Evolutionary conservation across 352 stramenopile species (phyloP), one percentile per base, ranked within the genome.

Genomic region (Pythium myriotylum): DNA sequence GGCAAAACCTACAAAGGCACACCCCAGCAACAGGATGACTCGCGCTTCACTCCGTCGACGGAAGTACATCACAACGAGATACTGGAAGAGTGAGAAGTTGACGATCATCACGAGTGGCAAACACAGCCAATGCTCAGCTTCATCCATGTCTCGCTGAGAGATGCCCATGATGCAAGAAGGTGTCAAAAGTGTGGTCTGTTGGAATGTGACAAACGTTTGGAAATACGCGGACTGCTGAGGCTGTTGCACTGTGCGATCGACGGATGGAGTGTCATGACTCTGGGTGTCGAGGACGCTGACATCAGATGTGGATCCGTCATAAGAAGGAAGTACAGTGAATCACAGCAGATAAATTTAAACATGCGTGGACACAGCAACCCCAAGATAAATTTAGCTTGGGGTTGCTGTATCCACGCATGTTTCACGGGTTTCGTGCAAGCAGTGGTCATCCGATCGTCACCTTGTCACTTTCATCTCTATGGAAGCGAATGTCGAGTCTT

Each of bases 11-110:
- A 62, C 19, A 19, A 62, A 67, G 16, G 51, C 60, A 26, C 32
- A 55, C 1, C 29, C 4, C 16, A 67, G 17, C 3, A 67, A 17
- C 23, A 56, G 19, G n/a, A 35, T 27, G 8, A 62, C 37, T 0
- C 20, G 37, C 8, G 24, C 26, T 22, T 67, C 43, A 0, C 12
- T 13, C 0, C 51, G 24, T 14, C 64, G 57, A 7, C 37, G 22
- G 33, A 35, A 62, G 32, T 63, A 71, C 5, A 53, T 48, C 3
- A 19, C 42, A 4, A 57, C 3, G 24, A 67, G 51, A 22, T 62
- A 67, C 47, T 67, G 51, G 51, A 67, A 61, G 20, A 67, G 39
- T n/a, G 43, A 37, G 37, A 62, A 57, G 51, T 67, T 67, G 60
- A 62, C 55, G 17, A 67, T 23, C 46, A 67, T 35, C 22, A 47